A percentile compares a stretch with the other conserved stretches of the same genome.
These are phyloP conservation scores for Erodium maritimum DNA, from an alignment of 345 rosid genomes.

Conservation along the genomic window DNA sequence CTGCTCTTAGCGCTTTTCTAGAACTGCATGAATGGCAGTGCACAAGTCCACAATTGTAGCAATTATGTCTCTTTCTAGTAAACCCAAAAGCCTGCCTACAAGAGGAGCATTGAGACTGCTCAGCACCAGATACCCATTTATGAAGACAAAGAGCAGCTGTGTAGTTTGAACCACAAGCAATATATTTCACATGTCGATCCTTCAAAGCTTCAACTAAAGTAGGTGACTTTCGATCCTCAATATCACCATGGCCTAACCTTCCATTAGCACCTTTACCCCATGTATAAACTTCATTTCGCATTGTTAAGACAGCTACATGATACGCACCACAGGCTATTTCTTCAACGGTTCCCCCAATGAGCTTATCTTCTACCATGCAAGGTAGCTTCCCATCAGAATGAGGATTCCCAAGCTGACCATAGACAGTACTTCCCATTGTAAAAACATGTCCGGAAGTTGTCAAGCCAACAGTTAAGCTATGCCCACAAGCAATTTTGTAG, in stretches of 20 bases:
- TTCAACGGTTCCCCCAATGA: slow-evolving; percentile 89
- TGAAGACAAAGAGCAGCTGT: slow-evolving; percentile 87
- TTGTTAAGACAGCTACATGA: slow-evolving; percentile 76
- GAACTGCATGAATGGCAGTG: slow-evolving; percentile 97
- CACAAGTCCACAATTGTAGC: slow-evolving; percentile 86
- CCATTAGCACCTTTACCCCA: slow-evolving; percentile 96
- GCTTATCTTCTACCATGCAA: slow-evolving; percentile 64
- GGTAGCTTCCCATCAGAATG: slow-evolving; percentile 61
- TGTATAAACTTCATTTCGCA: slow-evolving; percentile 86
- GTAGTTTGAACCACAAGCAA: slow-evolving; percentile 90
- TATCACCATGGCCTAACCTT: slow-evolving; percentile 81
- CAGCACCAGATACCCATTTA: slow-evolving; percentile 93
- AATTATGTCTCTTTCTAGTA: slow-evolving; percentile 88
- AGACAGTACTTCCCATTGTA: slow-evolving; percentile 65
- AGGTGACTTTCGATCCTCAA: slow-evolving; percentile 59
- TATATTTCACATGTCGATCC: slow-evolving; percentile 77
- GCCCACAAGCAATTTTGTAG: slow-evolving; percentile 78
- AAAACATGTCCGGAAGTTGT: slow-evolving; percentile 93
- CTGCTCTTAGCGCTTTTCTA: slow-evolving; percentile 83
- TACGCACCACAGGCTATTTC: slow-evolving; percentile 83
- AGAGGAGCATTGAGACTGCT: slow-evolving; percentile 82
- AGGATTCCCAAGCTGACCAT: slow-evolving; percentile 81
- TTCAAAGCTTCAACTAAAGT: slow-evolving; percentile 70
- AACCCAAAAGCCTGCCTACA: slow-evolving; percentile 93
- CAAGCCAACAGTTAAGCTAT: slow-evolving; percentile 72